These are phyloP conservation scores for Thalassiosira mediterranea DNA, from an alignment of 352 stramenopile species.

Conservation along the genomic window DNA sequence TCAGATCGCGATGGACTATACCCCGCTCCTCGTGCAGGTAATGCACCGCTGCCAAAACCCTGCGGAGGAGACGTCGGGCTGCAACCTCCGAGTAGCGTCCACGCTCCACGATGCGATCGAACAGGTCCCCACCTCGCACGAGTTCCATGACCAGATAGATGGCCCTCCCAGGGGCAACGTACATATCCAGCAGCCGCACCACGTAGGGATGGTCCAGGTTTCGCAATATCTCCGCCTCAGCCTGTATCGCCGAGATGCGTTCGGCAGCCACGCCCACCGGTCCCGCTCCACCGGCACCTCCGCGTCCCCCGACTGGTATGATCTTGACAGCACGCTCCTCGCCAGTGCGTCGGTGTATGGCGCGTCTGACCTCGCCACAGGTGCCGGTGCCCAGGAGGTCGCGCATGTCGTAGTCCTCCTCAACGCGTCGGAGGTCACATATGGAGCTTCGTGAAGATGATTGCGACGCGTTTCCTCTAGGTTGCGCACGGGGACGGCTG, in stretches of 20 bases:
- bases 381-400: conserved; percentile 79
- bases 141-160: conserved; percentile 99
- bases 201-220: conserved; percentile 83
- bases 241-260: conserved; percentile 50
- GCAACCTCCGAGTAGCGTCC: conserved; percentile 93
- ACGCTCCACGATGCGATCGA: conserved; percentile 94
- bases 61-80: conserved; percentile 75
- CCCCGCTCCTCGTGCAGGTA: conserved; percentile 79
- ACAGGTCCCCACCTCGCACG: conserved; percentile 94
- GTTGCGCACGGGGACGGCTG: background rate
- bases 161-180: conserved; percentile 72
- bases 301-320: conserved; percentile 59
- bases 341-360: conserved; percentile 76
- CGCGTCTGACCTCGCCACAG: conserved; percentile 77
- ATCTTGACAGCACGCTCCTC: conserved; percentile 80
- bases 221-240: conserved; percentile 75
- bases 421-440: conserved; percentile 48
- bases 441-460: background rate
- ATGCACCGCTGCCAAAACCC: conserved; percentile 72
- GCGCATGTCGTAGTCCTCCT: conserved; percentile 81
- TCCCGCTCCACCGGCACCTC: conserved; percentile 7
- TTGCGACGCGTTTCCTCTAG: conserved; percentile 7
- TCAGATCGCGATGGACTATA: conserved; percentile 90
- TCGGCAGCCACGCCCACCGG: background rate
- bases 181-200: conserved; percentile 79